These are phyloP conservation scores for Haplosporangium sp. DNA, from an alignment of 371 early-diverging fungal genomes.

Conservation along the genomic window DNA sequence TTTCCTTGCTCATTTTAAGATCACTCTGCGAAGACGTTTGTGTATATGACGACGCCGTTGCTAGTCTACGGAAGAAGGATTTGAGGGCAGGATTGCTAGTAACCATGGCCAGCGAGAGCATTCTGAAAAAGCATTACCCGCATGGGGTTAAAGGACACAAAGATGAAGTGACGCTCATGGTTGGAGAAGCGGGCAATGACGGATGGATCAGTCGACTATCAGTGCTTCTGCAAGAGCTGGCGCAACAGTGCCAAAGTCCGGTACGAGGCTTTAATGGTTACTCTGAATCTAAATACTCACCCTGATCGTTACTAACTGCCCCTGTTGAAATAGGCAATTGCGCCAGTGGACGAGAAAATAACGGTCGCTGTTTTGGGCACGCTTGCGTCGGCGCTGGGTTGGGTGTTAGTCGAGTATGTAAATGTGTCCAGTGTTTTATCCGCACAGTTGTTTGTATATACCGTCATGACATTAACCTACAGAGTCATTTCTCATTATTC, in stretches of 20 bases:
- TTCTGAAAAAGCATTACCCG: slow-evolving; percentile 49
- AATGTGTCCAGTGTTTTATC: not conserved
- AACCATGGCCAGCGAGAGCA: slow-evolving; percentile 44
- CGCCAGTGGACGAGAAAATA: slow-evolving; percentile 44
- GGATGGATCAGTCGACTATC: slow-evolving; percentile 63
- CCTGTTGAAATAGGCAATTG: slow-evolving; percentile 1
- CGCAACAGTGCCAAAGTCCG: slow-evolving; percentile 34
- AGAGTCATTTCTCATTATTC: no score
- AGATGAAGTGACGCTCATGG: slow-evolving; percentile 48
- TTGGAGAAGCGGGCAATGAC: slow-evolving; percentile 57
- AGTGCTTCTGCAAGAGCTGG: slow-evolving; percentile 27
- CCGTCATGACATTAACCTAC: not conserved
- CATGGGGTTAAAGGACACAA: slow-evolving; percentile 49
- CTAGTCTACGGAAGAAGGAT: slow-evolving; percentile 60
- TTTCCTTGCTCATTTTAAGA: slow-evolving; percentile 57
- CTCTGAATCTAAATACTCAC: not conserved
- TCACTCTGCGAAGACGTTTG: slow-evolving; percentile 65
- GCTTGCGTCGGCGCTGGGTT: slow-evolving; percentile 50
- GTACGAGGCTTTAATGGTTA: not conserved
- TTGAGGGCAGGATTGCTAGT: slow-evolving; percentile 59
- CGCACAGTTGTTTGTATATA: not conserved
- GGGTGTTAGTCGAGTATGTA: slow-evolving; percentile 50
- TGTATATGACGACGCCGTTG: slow-evolving; percentile 65
- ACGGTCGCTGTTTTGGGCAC: slow-evolving; percentile 48
- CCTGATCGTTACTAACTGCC: not conserved